Conservation (phyloP, 768 basidiomycete genomes). For the Candolleomyces eurysporus region DNA sequence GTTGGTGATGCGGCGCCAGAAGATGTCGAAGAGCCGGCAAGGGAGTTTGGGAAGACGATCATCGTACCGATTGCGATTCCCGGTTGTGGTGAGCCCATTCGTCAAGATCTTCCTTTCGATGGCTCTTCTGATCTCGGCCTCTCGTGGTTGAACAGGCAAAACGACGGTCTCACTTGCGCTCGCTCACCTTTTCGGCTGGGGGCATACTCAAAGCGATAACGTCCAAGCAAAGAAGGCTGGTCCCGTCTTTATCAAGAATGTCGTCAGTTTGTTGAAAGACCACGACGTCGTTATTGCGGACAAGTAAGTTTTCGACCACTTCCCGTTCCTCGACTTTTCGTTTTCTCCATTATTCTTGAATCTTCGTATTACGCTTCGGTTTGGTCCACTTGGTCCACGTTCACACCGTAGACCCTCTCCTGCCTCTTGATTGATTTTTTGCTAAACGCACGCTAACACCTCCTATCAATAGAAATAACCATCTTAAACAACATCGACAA, state of each 20-base stretch:
- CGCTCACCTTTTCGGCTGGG: constrained; percentile 76
- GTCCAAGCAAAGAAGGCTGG: constrained; percentile 74
- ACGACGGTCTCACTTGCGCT: constrained; percentile 83
- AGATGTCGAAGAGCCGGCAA: constrained; percentile 31
- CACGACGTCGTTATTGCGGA: constrained; percentile 89
- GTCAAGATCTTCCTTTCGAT: not conserved
- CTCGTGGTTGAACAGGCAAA: constrained; percentile 56
- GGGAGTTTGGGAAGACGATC: constrained; percentile 65
- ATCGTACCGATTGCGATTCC: constrained; percentile 90
- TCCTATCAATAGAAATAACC: constrained; percentile 68
- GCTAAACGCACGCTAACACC: not conserved
- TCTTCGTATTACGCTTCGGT: not conserved
- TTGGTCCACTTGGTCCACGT: not conserved
- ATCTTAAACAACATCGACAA: constrained; percentile 75
- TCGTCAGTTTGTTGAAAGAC: constrained; percentile 53
- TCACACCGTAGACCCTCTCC: not conserved
- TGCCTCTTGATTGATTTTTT: no score
- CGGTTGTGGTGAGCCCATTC: constrained; percentile 74
- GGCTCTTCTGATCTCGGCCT: not conserved
- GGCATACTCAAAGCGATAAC: constrained; percentile 93
- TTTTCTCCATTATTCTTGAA: not conserved
- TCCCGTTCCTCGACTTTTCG: not conserved
- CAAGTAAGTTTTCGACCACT: constrained; percentile 51
- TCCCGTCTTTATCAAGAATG: constrained; percentile 69
- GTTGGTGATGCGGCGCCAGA: constrained; percentile 27